Conservation (phyloP, 345 rosid genomes). For the Murraya koenigii region DNA sequence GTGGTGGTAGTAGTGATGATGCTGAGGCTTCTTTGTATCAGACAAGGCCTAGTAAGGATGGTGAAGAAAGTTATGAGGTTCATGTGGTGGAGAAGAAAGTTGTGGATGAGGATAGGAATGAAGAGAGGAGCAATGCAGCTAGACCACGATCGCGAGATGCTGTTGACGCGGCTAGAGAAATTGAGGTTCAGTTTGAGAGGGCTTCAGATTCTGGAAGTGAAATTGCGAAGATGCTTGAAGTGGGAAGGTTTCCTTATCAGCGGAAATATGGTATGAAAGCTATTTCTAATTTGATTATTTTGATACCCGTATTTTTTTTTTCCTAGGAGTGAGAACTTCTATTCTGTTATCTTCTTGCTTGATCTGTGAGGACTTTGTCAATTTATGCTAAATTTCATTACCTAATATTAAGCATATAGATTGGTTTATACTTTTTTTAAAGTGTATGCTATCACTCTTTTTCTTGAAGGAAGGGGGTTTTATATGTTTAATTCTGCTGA, state of each 20-base stretch:
- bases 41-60: conserved; percentile 45
- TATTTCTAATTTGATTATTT: background rate
- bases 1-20: conserved; percentile 23
- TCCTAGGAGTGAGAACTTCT: background rate
- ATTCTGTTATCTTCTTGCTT: background rate
- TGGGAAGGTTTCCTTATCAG: conserved; percentile 71
- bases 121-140: conserved; percentile 36
- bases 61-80: conserved; percentile 65
- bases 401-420: background rate
- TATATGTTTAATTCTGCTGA: conserved; percentile 8
- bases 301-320: background rate
- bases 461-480: background rate
- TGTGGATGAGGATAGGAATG: conserved; percentile 48
- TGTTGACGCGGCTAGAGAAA: conserved; percentile 61
- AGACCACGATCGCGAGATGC: conserved; percentile 44
- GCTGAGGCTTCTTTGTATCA: conserved; percentile 44
- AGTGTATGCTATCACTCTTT: background rate
- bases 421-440: background rate
- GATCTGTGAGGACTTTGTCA: conserved; percentile 14
- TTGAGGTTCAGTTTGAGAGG: conserved; percentile 63
- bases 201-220: conserved; percentile 85
- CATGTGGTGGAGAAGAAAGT: conserved; percentile 88
- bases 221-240: conserved; percentile 85
- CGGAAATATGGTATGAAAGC: conserved; percentile 64
- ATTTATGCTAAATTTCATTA: background rate